Evolutionary conservation across 768 basidiomycete species (phyloP).

Genomic region (Podaxis pistillaris): DNA sequence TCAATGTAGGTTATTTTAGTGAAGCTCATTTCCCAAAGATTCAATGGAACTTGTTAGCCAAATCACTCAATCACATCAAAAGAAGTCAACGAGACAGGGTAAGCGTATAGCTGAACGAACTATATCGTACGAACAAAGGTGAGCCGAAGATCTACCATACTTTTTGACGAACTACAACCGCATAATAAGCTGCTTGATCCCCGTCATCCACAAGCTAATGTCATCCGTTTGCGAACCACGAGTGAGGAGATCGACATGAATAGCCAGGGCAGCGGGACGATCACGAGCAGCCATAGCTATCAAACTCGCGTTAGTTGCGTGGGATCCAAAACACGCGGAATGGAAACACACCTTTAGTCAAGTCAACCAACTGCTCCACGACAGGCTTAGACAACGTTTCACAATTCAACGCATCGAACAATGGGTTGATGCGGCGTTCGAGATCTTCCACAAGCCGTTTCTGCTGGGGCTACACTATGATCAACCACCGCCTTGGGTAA

Average conservation of each 20-base stretch:
- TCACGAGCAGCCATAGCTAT: conserved; percentile 82
- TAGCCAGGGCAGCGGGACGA: conserved; percentile 70
- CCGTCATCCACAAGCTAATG: conserved; percentile 86
- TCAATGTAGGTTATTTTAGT: background rate
- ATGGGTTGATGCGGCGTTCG: conserved; percentile 77
- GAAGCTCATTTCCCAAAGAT: background rate
- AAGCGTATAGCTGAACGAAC: background rate
- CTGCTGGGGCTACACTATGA: conserved; percentile 61
- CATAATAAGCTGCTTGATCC: conserved; percentile 84
- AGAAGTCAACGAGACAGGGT: background rate
- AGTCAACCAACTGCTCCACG: conserved; percentile 66
- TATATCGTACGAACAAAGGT: conserved; percentile 3
- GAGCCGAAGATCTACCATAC: conserved; percentile 5
- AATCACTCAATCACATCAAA: background rate
- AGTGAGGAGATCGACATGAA: conserved; percentile 86
- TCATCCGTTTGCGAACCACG: conserved; percentile 78
- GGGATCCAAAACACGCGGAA: background rate
- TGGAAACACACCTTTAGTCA: conserved; percentile 64
- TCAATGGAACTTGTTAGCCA: background rate
- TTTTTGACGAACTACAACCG: conserved; percentile 41
- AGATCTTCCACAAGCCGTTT: conserved; percentile 84
- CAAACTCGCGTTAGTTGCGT: conserved; percentile 7
- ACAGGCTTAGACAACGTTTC: conserved; percentile 71
- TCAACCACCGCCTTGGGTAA: conserved; percentile 4
- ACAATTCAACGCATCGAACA: conserved; percentile 94